Evolutionary conservation across 345 rosid genomes (phyloP).

Genomic region (Syzygium jambos): DNA sequence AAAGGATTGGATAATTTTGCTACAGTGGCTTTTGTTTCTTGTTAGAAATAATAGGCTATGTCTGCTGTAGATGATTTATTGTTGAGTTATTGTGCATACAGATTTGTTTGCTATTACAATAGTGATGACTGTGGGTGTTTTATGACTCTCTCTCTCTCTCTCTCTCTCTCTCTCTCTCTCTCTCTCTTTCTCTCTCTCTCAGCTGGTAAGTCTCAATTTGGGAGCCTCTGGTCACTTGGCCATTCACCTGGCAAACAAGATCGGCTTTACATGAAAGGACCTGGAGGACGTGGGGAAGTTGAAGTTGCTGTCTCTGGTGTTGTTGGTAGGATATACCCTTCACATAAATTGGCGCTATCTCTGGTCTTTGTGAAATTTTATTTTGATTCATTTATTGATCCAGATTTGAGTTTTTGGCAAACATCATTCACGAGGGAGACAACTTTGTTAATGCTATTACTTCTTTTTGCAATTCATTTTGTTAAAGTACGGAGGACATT

Average conservation of each 20-base stretch:
- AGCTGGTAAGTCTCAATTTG: conserved; percentile 84
- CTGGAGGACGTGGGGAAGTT: conserved; percentile 98
- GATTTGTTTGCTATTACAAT: neutral
- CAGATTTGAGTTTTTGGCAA: neutral
- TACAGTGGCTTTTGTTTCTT: neutral
- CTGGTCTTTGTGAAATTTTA: neutral
- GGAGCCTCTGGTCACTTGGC: conserved; percentile 71
- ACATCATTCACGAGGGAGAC: neutral
- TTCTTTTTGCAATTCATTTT: neutral
- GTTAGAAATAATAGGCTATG: neutral
- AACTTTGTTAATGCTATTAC: neutral
- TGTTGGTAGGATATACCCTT: conserved; percentile 34
- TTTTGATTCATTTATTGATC: neutral
- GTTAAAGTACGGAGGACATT: neutral
- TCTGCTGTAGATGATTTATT: neutral
- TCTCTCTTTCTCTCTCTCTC: neutral
- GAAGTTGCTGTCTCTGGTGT: conserved; percentile 98
- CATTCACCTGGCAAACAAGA: conserved; percentile 74
- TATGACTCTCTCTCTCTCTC: neutral
- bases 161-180: neutral
- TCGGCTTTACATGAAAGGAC: conserved; percentile 90
- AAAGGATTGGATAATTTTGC: neutral
- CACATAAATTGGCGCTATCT: neutral
- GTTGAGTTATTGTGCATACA: neutral
- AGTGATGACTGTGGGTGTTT: neutral